Evolutionary conservation across 768 basidiomycete species (phyloP).

Genomic region (Lactarius psammicola): DNA sequence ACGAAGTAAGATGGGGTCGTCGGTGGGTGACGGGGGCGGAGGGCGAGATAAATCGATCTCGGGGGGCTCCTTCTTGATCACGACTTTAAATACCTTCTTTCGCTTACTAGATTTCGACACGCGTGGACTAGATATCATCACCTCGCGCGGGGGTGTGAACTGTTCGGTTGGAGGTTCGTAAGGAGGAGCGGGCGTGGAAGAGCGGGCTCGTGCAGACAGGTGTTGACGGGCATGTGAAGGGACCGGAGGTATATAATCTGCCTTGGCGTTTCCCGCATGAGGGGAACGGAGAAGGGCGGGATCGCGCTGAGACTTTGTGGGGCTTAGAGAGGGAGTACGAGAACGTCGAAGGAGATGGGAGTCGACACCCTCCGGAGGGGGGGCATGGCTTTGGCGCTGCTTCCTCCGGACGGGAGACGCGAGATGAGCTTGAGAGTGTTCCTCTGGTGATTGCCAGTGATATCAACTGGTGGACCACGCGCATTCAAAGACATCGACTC

Average conservation of each 20-base stretch:
- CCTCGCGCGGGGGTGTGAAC: constrained; percentile 70
- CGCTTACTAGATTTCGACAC: constrained; percentile 43
- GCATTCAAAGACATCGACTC: constrained; percentile 3
- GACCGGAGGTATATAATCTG: constrained; percentile 46
- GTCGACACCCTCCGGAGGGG: constrained; percentile 25
- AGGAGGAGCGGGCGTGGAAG: constrained; percentile 51
- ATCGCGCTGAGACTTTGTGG: constrained; percentile 34
- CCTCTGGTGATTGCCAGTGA: not conserved
- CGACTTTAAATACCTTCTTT: constrained; percentile 35
- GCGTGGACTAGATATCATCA: constrained; percentile 42
- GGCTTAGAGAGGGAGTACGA: constrained; percentile 27
- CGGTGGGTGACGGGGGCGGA: constrained; percentile 69
- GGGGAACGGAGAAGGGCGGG: constrained; percentile 40
- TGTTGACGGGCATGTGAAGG: constrained; percentile 32
- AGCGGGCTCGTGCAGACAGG: constrained; percentile 38
- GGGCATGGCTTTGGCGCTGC: constrained; percentile 29
- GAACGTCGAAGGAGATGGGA: constrained; percentile 33
- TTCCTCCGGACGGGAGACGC: constrained; percentile 7
- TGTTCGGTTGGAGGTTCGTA: constrained; percentile 67
- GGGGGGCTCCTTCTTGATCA: constrained; percentile 62
- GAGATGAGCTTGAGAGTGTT: not conserved
- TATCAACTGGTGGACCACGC: not conserved
- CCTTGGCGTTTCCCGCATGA: constrained; percentile 47
- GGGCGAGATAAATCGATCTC: constrained; percentile 57
- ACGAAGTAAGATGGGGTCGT: constrained; percentile 69